Base-by-base conservation (phyloP, 129 eudicot genomes). In the Sambucus nigra region DNA sequence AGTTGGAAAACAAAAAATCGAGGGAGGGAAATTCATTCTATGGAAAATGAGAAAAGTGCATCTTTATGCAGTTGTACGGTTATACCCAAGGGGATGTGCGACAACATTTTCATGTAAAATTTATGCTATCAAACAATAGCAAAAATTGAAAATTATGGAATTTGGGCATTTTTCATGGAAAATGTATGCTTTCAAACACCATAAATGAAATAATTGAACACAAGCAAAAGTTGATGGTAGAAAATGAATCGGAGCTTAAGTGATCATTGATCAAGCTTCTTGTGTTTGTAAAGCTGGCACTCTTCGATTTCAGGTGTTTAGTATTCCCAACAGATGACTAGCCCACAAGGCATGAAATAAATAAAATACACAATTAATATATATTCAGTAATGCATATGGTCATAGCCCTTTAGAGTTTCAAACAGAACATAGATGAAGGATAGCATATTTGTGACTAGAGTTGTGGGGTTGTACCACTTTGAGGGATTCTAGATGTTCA, bases 381-480 rank as follows among this genome's bases (percentile, higher is more conserved):
- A 2, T 35, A 15, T 35, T 12, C 11, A 11, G 16, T 45, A 45
- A 19, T 3, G 50, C 7, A 45, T 10, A 45, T 15, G 46, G 8
- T 33, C n/a, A 39, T 15, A 57, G 15, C 18, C 45, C 23, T 39
- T 9, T 31, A 33, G 29, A 32, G 46, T 55, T 35, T 11, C 15
- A 6, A 55, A 45, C 25, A 45, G 41, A 35, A 18, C 22, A 42
- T 42, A 13, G n/a, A 27, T 68, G 53, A 39, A 5, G 27, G 44
- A 40, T 51, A 23, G 12, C 33, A 31, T 49, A 51, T 25, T 58
- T 25, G 53, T 53, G n/a, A 38, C 47, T n/a, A 58, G 42, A 64
- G 66, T 26, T 51, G 57, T 18, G 47, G 53, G 62, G 47, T 24
- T 76, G 22, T 73, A 84, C 97, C 95, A 88, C 73, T 78, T 80